phyloP scores from a whole-genome alignment of 1,284 basidiomycete species.

The Cutaneotrichosporon cavernicola region DNA sequence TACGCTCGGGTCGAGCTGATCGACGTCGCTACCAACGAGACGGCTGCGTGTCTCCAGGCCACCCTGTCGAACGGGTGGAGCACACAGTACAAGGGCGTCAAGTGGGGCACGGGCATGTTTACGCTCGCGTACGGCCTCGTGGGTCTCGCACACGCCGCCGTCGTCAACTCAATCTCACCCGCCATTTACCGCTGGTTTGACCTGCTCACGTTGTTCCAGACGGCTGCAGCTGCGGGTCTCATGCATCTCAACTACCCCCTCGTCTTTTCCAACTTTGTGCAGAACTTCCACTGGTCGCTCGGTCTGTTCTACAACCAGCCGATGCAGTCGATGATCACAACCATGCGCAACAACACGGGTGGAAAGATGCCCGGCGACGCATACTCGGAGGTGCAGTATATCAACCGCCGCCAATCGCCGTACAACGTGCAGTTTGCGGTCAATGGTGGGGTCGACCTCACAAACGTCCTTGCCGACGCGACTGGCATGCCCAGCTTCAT shows the following conservation, averaged over 20 bases:
- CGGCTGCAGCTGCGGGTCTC: conserved; percentile 71
- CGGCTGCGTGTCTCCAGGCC: conserved; percentile 85
- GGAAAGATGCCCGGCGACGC: conserved; percentile 67
- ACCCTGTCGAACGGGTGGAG: conserved; percentile 90
- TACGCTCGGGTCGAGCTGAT: conserved; percentile 77
- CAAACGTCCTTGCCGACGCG: conserved; percentile 14
- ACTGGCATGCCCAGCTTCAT: conserved; percentile 56
- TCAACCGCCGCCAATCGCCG: conserved; percentile 74
- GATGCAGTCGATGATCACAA: conserved; percentile 75
- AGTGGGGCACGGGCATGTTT: conserved; percentile 72
- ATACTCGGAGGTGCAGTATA: conserved; percentile 61
- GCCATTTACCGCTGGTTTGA: conserved; percentile 68
- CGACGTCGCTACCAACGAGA: conserved; percentile 64
- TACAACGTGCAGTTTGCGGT: conserved; percentile 58
- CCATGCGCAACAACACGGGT: conserved; percentile 77
- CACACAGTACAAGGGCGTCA: conserved; percentile 68
- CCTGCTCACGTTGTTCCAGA: conserved; percentile 76
- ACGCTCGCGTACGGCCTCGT: conserved; percentile 67
- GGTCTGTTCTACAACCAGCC: conserved; percentile 69
- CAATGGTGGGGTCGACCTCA: conserved; percentile 8
- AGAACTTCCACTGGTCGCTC: conserved; percentile 87
- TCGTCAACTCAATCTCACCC: conserved; percentile 51
- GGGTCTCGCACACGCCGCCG: conserved; percentile 65
- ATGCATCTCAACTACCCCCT: conserved; percentile 83
- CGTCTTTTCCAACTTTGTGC: conserved; percentile 72